These are phyloP conservation scores for Amorphotheca resinae DNA, from an alignment of 495 filamentous ascomycete species.

Conservation along the genomic window DNA sequence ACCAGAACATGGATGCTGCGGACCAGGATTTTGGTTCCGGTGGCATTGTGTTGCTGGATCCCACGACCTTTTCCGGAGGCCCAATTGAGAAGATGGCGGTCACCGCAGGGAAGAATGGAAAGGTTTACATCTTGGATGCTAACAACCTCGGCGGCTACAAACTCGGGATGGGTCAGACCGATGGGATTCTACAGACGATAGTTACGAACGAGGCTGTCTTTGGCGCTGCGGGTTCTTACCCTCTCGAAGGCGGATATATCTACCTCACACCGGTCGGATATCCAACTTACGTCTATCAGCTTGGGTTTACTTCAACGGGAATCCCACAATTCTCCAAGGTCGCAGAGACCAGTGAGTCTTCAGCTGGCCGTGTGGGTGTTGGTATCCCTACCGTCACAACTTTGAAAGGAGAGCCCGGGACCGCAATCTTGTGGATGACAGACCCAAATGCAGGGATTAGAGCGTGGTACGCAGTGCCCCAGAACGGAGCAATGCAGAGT, in stretches of 20 bases:
- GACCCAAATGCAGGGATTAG: conserved; percentile 27
- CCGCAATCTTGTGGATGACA: conserved; percentile 27
- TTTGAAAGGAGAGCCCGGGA: conserved; percentile 28
- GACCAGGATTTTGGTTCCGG: conserved; percentile 31
- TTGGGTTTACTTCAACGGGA: conserved; percentile 24
- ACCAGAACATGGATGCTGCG: conserved; percentile 28
- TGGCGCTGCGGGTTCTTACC: conserved; percentile 34
- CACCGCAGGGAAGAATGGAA: conserved; percentile 32
- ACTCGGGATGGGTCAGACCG: conserved; percentile 27
- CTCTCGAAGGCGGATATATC: conserved; percentile 36
- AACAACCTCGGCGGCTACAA: conserved; percentile 38
- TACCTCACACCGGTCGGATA: conserved; percentile 26
- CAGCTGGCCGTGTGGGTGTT: conserved; percentile 29
- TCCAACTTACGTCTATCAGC: conserved; percentile 24
- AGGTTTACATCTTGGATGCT: conserved; percentile 34
- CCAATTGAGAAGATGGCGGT: conserved; percentile 28
- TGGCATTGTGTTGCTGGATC: conserved; percentile 28
- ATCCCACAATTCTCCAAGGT: conserved; percentile 27
- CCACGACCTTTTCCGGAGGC: conserved; percentile 25
- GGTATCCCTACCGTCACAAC: conserved; percentile 30
- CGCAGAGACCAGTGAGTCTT: conserved; percentile 19
- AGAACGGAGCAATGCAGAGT: conserved; percentile 26
- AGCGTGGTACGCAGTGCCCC: conserved; percentile 28
- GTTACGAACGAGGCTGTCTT: conserved; percentile 28
- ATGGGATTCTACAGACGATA: conserved; percentile 33